These are phyloP conservation scores for Xanthoconium separans DNA, from an alignment of 1,284 basidiomycete species.

Conservation along the genomic window DNA sequence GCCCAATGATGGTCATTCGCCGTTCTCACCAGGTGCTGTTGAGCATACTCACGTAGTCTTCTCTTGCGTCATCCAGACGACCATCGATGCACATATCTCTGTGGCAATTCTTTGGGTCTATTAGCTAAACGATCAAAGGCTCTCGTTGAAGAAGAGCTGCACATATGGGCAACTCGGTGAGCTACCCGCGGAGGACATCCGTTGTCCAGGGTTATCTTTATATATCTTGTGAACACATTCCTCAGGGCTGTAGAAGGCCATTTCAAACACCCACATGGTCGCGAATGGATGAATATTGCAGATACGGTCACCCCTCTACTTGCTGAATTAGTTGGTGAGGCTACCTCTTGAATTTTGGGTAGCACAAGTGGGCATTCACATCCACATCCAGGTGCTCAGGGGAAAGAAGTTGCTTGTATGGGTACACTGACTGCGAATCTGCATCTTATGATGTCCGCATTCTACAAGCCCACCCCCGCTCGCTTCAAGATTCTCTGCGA, in stretches of 20 bases:
- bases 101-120: constrained; percentile 93
- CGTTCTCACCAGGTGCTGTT: background rate
- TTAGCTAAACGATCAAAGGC: constrained; percentile 72
- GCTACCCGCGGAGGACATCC: constrained; percentile 19
- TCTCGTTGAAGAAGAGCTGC: constrained; percentile 82
- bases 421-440: constrained; percentile 93
- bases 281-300: constrained; percentile 84
- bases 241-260: constrained; percentile 88
- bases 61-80: constrained; percentile 40
- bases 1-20: constrained; percentile 33
- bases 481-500: constrained; percentile 97
- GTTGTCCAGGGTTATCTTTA: constrained; percentile 6
- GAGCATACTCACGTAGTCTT: constrained; percentile 12
- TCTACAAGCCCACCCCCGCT: constrained; percentile 84
- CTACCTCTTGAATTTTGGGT: constrained; percentile 3
- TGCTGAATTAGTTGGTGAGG: constrained; percentile 79
- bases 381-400: constrained; percentile 66
- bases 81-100: constrained; percentile 78
- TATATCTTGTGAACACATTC: constrained; percentile 6
- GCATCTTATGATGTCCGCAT: constrained; percentile 91
- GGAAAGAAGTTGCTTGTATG: constrained; percentile 91
- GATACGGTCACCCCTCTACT: constrained; percentile 75
- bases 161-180: constrained; percentile 84
- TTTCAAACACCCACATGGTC: constrained; percentile 81
- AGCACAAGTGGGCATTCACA: constrained; percentile 7